phyloP scores from a whole-genome alignment of 2,329 filamentous ascomycete species.

The Claviceps paspali region DNA sequence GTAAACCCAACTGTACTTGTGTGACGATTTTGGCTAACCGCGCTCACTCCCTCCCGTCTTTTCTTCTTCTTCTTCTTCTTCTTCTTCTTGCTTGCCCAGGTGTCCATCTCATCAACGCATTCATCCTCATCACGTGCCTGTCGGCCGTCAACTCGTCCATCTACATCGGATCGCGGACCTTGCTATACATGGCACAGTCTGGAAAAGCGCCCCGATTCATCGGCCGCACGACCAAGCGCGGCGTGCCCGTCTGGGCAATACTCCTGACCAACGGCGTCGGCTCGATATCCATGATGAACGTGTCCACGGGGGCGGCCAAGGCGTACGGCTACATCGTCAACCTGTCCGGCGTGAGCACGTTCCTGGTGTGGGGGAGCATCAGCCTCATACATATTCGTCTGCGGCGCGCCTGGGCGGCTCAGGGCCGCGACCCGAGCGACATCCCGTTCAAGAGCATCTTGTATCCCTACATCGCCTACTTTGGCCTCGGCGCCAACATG shows the following conservation, averaged over 20 bases:
- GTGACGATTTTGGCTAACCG: constrained; percentile 2
- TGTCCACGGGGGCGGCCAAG: constrained; percentile 48
- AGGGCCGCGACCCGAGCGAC: constrained; percentile 38
- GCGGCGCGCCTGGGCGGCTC: constrained; percentile 43
- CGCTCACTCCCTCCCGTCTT: background rate
- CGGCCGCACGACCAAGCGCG: constrained; percentile 49
- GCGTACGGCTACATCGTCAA: constrained; percentile 59
- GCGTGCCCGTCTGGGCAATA: constrained; percentile 46
- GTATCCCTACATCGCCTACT: constrained; percentile 45
- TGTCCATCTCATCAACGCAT: constrained; percentile 63
- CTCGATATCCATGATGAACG: constrained; percentile 59
- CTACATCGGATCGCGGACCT: constrained; percentile 60
- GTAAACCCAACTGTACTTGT: too few species aligned
- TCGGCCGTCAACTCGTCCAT: constrained; percentile 61
- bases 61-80: background rate
- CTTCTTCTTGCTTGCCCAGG: constrained; percentile 9
- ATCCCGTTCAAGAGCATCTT: constrained; percentile 39
- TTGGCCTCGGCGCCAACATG: constrained; percentile 39
- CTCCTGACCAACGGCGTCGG: constrained; percentile 57
- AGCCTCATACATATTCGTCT: constrained; percentile 59
- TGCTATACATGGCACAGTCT: constrained; percentile 62
- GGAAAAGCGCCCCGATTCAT: constrained; percentile 56
- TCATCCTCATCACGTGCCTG: constrained; percentile 59
- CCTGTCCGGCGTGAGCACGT: constrained; percentile 53
- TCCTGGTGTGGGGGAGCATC: constrained; percentile 57